A percentile compares a stretch with the other conserved stretches of the same genome.
Evolutionary conservation across 345 rosid genomes (phyloP).

Genomic region (Populus deltoides): DNA sequence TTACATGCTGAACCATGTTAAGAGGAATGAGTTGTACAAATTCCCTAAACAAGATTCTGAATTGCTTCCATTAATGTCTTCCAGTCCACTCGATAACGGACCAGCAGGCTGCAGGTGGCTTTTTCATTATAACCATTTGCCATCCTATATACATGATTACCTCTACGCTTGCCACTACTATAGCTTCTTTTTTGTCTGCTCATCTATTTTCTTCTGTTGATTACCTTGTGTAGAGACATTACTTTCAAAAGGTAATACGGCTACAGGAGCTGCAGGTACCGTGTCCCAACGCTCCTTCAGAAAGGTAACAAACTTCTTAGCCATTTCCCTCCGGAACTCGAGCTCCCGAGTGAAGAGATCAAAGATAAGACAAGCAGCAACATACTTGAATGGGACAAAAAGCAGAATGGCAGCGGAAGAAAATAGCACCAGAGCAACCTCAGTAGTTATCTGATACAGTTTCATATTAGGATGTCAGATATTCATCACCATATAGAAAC

Average conservation of each 20-base stretch:
- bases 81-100: neutral
- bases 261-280: conserved; percentile 78
- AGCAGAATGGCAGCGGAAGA: conserved; percentile 57
- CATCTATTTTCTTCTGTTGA: conserved; percentile 35
- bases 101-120: neutral
- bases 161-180: conserved; percentile 21
- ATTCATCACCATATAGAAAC: neutral
- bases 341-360: conserved; percentile 90
- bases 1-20: neutral
- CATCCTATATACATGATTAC: neutral
- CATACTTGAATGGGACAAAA: conserved; percentile 76
- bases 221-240: conserved; percentile 37
- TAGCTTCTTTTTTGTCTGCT: conserved; percentile 30
- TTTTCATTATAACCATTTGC: neutral
- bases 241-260: conserved; percentile 63
- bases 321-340: conserved; percentile 77
- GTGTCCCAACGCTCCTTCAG: conserved; percentile 85
- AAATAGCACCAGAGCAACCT: conserved; percentile 67
- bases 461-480: neutral
- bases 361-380: conserved; percentile 55
- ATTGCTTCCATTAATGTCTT: neutral
- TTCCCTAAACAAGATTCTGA: neutral
- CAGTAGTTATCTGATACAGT: conserved; percentile 63
- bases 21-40: neutral
- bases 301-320: conserved; percentile 47